Base-by-base conservation (phyloP, 257 asterid species). In the Cruciata laevipes region DNA sequence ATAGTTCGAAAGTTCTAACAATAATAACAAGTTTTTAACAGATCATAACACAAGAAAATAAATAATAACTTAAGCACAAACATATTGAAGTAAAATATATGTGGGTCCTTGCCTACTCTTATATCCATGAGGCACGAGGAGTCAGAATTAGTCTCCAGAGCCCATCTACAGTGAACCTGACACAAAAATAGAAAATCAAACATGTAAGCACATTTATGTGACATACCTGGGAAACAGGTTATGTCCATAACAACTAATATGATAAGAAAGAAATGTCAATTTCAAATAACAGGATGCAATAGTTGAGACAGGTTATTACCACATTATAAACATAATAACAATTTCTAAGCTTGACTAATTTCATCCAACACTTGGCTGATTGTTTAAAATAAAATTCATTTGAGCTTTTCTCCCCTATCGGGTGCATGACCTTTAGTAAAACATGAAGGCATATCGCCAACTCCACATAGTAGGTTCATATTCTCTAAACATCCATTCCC, bases 111-210 rank as follows among this genome's bases (percentile, higher is more conserved):
- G 89, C 98, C 98, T 72, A 83, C 95, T 77, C 78, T 80, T 73
- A 89, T 84, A 77, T 87, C 93, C 71, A 92, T 70, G 32, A 67
- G 67, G 83, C 96, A 89, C 0, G 79, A 86, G 74, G 88, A 84
- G 59, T 87, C 88, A 7, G 93, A 77, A 47, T 75, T 78, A 7
- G 91, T 83, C 84, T 82, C 83, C 23, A 87, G 33, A 14, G 74
- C 76, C 97, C 97, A 92, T 78, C 83, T 81, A 67, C 91, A 86
- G 68, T 92, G 98, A 69, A 84, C 83, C 98, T 92, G 80, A 66
- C 79, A 38, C 49, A 38, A 77, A 57, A 63, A 60, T 40, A 20
- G 27, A 14, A 18, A n/a, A 31, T 31, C 35, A 18, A 57, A 31
- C 51, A n/a, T n/a, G 10, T 35, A 49, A 9, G 31, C 61, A 14